Evolutionary conservation across 441 rosid species (phyloP).

Genomic region (Biscutella auriculata): DNA sequence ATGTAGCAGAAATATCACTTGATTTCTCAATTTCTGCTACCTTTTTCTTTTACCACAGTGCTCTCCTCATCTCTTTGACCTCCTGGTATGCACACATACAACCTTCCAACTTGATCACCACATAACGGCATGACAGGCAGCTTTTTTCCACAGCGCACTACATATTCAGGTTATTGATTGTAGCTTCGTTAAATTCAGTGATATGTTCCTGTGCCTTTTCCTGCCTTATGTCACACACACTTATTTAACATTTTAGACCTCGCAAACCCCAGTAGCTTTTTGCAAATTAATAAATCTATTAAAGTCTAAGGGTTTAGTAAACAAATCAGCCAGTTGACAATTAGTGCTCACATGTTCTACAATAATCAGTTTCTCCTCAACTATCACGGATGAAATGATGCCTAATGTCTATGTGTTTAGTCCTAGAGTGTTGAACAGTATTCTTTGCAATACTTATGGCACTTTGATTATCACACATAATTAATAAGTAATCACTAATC

Average conservation of each 20-base stretch:
- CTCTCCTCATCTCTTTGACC: not conserved
- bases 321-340: not conserved
- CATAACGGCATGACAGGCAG: not conserved
- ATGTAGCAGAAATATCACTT: not conserved
- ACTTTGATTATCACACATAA: too few relatives aligned
- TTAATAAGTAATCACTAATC: too few relatives aligned
- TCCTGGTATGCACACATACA: not conserved
- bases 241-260: not conserved
- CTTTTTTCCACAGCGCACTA: not conserved
- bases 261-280: not conserved
- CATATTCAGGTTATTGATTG: not conserved
- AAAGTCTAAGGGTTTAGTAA: not conserved
- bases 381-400: too few relatives aligned
- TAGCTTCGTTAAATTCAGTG: not conserved
- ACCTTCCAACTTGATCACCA: too few relatives aligned
- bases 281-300: not conserved
- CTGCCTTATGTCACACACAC: not conserved
- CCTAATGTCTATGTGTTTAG: too few relatives aligned
- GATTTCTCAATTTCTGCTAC: not conserved
- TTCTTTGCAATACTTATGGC: too few relatives aligned
- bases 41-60: too few relatives aligned
- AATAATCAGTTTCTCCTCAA: not conserved
- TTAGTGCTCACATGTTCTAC: not conserved
- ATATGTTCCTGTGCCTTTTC: not conserved
- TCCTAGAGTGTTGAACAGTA: too few relatives aligned